Evolutionary conservation across 1,139 yeast species (phyloP).

Genomic region (Debaryomycetaceae sp.): DNA sequence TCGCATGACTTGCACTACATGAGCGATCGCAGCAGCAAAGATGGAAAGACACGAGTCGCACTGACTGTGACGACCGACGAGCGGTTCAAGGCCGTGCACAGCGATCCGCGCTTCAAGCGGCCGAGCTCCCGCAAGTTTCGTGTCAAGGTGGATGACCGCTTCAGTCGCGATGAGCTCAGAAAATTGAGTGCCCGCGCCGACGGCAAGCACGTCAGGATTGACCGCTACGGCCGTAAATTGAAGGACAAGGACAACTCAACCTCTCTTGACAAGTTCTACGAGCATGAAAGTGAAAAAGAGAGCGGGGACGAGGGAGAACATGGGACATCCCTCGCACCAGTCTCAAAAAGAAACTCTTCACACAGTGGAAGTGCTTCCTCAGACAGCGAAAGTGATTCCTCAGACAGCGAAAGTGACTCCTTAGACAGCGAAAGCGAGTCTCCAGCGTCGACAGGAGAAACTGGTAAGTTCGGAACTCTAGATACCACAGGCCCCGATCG

Average conservation of each 20-base stretch:
- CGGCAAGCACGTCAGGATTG: conserved; percentile 51
- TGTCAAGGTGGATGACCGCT: conserved; percentile 79
- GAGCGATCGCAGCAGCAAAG: conserved; percentile 9
- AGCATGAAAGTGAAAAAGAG: conserved; percentile 8
- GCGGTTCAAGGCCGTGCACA: conserved; percentile 69
- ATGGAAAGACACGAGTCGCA: conserved; percentile 2
- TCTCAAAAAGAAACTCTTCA: conserved; percentile 10
- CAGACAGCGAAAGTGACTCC: conserved; percentile 1
- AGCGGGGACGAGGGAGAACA: conserved; percentile 14
- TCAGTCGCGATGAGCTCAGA: conserved; percentile 60
- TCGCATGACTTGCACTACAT: background rate
- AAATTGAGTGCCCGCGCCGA: conserved; percentile 41
- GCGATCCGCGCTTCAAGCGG: conserved; percentile 78
- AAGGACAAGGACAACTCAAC: conserved; percentile 22
- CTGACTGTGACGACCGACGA: conserved; percentile 45
- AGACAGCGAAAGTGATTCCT: conserved; percentile 7
- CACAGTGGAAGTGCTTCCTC: conserved; percentile 9
- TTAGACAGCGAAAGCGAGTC: conserved; percentile 5
- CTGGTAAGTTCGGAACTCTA: conserved; percentile 15
- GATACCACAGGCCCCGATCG: conserved; percentile 33
- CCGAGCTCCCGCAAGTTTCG: conserved; percentile 64
- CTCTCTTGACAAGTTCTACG: conserved; percentile 56
- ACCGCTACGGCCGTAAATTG: conserved; percentile 75
- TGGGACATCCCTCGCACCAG: too few relatives aligned
- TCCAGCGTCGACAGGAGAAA: background rate